A percentile compares a stretch with the other conserved stretches of the same genome.
phyloP scores from a whole-genome alignment of 768 basidiomycete species.

The Termitomyces bulborhizus region DNA sequence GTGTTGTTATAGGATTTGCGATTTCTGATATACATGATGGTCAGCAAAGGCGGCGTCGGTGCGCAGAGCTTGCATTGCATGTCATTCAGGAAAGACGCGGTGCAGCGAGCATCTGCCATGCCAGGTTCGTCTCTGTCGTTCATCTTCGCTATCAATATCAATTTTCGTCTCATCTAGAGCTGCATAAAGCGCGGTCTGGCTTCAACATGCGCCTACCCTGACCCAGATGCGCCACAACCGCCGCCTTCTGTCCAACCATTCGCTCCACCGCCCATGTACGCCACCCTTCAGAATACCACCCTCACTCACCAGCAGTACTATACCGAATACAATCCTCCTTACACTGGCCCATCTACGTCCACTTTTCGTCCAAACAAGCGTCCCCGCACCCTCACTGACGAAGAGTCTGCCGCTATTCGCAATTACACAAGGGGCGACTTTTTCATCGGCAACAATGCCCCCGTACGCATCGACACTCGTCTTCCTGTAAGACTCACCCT shows the following conservation, averaged over 20 bases:
- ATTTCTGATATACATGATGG: too few species aligned
- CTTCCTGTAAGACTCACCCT: conserved; percentile 74
- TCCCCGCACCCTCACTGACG: conserved; percentile 74
- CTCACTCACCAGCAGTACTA: conserved; percentile 66
- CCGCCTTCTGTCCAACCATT: conserved; percentile 36
- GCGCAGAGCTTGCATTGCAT: conserved; percentile 72
- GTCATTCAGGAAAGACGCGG: conserved; percentile 78
- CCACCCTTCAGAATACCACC: conserved; percentile 37
- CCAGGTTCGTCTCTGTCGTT: conserved; percentile 39
- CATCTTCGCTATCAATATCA: too few species aligned
- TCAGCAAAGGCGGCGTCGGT: conserved; percentile 78
- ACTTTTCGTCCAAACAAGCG: conserved; percentile 79
- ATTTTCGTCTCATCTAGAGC: conserved; percentile 36
- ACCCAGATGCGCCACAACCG: conserved; percentile 49
- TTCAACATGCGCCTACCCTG: conserved; percentile 66
- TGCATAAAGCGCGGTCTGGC: conserved; percentile 79
- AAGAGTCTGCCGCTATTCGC: conserved; percentile 77
- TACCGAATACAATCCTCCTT: conserved; percentile 61
- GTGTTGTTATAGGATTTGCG: too few species aligned
- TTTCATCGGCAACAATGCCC: conserved; percentile 74
- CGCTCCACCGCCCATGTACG: conserved; percentile 46
- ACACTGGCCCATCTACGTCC: conserved; percentile 64
- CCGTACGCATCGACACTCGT: conserved; percentile 78
- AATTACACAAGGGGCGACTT: conserved; percentile 80
- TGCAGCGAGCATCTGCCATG: conserved; percentile 81